Evolutionary conservation across 2,329 filamentous ascomycete species (phyloP), one percentile per base, ranked within the genome.

Genomic region (Aspergillus novofumigatus): DNA sequence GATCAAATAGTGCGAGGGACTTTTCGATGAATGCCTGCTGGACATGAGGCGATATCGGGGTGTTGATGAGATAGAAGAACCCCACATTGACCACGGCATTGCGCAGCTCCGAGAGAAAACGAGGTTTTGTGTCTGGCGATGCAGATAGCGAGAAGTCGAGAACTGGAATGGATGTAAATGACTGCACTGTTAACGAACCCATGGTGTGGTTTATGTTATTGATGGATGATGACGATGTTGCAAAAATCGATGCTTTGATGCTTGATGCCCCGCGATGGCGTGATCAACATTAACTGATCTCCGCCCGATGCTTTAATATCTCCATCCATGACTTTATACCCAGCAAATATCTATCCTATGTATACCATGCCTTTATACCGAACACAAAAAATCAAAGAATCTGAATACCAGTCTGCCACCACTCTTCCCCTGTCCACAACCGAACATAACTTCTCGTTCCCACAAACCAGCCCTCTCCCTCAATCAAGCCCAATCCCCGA

Each of bases 1-100:
- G 63, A 2, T 72, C 65, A 54, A 81, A 81, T 54, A 81, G 76
- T 1, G 69, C 65, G 28, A 75, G 71, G 0, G 74, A 73, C 55
- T 78, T 75, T 45, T 67, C 28, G 25, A 77, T 72, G 0, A 77
- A 71, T 0, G 56, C 58, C 21, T 69, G 62, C 20, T 64, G 65
- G 2, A 65, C 56, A 7, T 58, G 25, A 1, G 53, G 42, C 1
- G 67, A 59, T 38, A 73, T 59, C 3, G 69, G 66, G 2, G 67
- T 63, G 50, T 72, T 69, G 47, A 61, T 57, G 29, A 74, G 64
- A 54, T 73, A 73, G 53, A 74, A 71, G 61, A 73, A 74, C 7
- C 71, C 71, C 38, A 74, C 71, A 58, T 72, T 67, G 48, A 73
- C 62, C 21, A 74, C 58, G 0, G 71, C 71, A 35, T 72, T 61